A percentile compares a stretch with the other conserved stretches of the same genome.
phyloP scores from a whole-genome alignment of 2,329 filamentous ascomycete species.

The Colletotrichum horii region DNA sequence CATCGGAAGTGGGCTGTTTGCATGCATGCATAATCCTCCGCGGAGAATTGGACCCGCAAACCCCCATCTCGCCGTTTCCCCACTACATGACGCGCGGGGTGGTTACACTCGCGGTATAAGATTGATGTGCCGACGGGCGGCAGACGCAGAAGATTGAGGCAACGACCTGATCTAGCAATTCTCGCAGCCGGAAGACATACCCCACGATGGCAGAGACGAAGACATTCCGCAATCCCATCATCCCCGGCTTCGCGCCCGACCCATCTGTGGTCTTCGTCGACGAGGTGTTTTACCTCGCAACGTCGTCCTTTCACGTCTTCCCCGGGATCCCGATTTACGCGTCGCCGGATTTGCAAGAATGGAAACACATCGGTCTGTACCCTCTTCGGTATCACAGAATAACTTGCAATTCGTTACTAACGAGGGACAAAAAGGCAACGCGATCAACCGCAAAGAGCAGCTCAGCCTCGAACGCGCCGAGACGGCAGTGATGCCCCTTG shows the following conservation, averaged over 20 bases:
- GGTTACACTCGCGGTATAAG: no score
- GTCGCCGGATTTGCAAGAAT: slow-evolving; percentile 35
- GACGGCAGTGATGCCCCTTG: neutral
- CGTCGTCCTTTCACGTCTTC: slow-evolving; percentile 65
- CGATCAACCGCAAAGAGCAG: slow-evolving; percentile 1
- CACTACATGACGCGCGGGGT: neutral
- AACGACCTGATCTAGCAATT: neutral
- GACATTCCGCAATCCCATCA: slow-evolving; percentile 28
- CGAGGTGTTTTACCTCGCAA: slow-evolving; percentile 44
- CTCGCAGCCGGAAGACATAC: neutral
- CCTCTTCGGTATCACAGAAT: rapidly evolving
- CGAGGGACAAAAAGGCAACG: slow-evolving; percentile 2
- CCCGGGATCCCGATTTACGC: slow-evolving; percentile 52
- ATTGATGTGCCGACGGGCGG: neutral
- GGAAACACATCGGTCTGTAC: slow-evolving; percentile 31
- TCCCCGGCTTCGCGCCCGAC: slow-evolving; percentile 37
- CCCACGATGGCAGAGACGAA: neutral
- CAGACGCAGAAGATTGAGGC: no score
- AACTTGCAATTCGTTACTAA: neutral
- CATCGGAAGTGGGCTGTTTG: neutral
- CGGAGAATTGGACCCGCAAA: neutral
- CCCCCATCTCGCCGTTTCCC: neutral
- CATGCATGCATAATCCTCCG: neutral
- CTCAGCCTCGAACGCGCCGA: neutral
- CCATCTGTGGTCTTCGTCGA: slow-evolving; percentile 32